phyloP scores from a whole-genome alignment of 139 green algal species.

The Closterium sp. region DNA sequence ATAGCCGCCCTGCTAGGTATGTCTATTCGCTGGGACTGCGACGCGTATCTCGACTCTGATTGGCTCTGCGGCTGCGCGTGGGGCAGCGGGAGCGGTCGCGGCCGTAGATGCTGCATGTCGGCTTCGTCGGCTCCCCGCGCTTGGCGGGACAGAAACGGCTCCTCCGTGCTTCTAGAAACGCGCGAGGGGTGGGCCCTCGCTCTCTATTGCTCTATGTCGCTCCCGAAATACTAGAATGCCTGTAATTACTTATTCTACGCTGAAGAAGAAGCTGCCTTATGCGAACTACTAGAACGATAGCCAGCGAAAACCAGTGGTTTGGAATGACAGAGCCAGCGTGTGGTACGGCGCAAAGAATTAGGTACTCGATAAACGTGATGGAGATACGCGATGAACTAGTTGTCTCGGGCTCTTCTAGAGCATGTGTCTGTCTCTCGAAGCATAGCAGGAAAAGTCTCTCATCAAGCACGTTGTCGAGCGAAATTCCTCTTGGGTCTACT shows the following conservation, averaged over 20 bases:
- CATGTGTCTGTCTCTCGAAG: not conserved
- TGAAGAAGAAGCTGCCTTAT: not conserved
- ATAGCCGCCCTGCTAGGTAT: not conserved
- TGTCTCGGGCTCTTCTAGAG: not conserved
- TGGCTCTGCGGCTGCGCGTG: not conserved
- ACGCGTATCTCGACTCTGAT: not conserved
- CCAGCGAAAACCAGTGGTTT: too few relatives aligned
- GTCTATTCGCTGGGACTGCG: not conserved
- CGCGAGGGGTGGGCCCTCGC: not conserved
- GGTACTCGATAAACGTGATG: not conserved
- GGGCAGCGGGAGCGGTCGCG: not conserved
- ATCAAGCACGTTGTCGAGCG: too few relatives aligned
- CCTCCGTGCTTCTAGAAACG: not conserved
- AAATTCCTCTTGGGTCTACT: too few relatives aligned
- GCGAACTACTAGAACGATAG: not conserved
- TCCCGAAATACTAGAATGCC: too few relatives aligned
- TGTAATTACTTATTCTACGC: not conserved
- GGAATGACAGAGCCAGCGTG: not conserved
- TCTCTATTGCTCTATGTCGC: too few relatives aligned
- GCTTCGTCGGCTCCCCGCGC: not conserved
- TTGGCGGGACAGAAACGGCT: not conserved
- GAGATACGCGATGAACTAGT: not conserved
- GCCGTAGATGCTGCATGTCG: not conserved
- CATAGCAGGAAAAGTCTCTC: not conserved
- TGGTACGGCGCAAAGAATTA: not conserved